A percentile compares a stretch with the other conserved stretches of the same genome.
These are phyloP conservation scores for Penicillium goetzii DNA, from an alignment of 495 filamentous ascomycete species.

Conservation along the genomic window DNA sequence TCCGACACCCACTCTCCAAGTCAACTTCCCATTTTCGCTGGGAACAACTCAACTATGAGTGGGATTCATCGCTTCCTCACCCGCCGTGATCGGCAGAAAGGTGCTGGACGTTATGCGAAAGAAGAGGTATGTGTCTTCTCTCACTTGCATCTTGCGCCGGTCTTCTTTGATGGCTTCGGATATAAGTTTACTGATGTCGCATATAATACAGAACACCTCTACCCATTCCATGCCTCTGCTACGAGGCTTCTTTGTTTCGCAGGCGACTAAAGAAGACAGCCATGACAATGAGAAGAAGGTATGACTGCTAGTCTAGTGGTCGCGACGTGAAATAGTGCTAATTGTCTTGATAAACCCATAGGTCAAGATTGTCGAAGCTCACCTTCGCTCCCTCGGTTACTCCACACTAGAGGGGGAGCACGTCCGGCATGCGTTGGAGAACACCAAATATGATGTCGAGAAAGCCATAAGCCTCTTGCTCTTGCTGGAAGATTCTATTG, in stretches of 20 bases:
- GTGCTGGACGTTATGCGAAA: constrained; percentile 51
- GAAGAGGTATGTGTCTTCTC: constrained; percentile 47
- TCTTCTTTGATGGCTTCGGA: background rate
- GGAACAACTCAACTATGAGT: constrained; percentile 46
- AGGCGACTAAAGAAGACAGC: constrained; percentile 22
- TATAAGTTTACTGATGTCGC: constrained; percentile 24
- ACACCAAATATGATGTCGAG: constrained; percentile 67
- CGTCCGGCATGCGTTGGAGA: constrained; percentile 69
- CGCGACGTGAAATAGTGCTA: constrained; percentile 13
- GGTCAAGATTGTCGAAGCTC: constrained; percentile 43
- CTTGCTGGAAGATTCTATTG: constrained; percentile 75
- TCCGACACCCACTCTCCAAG: constrained; percentile 10
- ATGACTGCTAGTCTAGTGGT: background rate
- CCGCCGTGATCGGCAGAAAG: constrained; percentile 67
- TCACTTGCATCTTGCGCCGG: background rate
- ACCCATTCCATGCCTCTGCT: constrained; percentile 36
- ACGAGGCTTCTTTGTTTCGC: constrained; percentile 41
- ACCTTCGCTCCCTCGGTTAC: constrained; percentile 41
- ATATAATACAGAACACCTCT: constrained; percentile 25
- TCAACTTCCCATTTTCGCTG: constrained; percentile 13
- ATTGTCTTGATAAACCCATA: constrained; percentile 18
- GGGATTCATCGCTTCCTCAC: constrained; percentile 72
- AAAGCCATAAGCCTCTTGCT: constrained; percentile 75
- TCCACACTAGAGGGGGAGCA: constrained; percentile 51
- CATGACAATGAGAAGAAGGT: constrained; percentile 49